phyloP scores from a whole-genome alignment of 2,329 filamentous ascomycete genomes.

The Botrytis cinerea region DNA sequence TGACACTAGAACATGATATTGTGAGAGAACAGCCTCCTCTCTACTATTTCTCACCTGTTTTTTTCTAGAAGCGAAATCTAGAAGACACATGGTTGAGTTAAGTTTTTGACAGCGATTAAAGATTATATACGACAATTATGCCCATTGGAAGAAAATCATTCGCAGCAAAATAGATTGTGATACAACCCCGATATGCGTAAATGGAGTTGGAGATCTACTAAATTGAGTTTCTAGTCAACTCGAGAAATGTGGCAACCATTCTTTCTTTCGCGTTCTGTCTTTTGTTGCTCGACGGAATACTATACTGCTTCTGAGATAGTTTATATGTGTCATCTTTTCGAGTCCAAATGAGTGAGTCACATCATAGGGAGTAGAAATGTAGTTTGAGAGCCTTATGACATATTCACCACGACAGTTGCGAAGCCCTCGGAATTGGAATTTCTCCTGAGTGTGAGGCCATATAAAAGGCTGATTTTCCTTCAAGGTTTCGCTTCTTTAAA shows the following conservation, averaged over 20 bases:
- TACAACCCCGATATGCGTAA: neutral
- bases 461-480: neutral
- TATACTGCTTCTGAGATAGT: neutral
- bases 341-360: fast-evolving
- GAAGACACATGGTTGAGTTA: neutral
- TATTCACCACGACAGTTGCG: neutral
- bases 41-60: neutral
- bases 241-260: neutral
- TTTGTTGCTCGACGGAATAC: neutral
- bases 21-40: neutral
- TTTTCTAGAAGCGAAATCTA: neutral
- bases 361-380: neutral
- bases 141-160: neutral
- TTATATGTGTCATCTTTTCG: neutral
- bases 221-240: neutral
- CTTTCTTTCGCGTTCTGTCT: neutral
- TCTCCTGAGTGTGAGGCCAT: neutral
- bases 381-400: neutral
- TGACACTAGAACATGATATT: neutral
- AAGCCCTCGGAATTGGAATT: neutral
- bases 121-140: neutral
- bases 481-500: neutral
- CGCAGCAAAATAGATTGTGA: neutral
- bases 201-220: neutral
- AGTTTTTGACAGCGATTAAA: neutral